phyloP scores from a whole-genome alignment of 176 grass and related monocot genomes.

The Aegilops umbellulata region DNA sequence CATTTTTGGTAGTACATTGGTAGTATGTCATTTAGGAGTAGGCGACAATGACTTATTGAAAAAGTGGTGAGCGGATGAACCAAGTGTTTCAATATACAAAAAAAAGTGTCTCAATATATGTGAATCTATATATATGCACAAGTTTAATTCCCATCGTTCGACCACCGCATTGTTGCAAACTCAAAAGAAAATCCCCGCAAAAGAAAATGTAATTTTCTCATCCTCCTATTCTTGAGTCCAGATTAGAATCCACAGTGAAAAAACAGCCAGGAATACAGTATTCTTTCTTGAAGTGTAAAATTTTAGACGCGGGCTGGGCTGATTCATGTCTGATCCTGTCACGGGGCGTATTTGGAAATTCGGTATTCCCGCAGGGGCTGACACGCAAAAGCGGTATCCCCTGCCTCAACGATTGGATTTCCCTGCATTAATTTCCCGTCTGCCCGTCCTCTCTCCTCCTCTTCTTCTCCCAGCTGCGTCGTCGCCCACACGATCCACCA shows the following conservation, averaged over 20 bases:
- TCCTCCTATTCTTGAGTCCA: neutral
- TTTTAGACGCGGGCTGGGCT: neutral
- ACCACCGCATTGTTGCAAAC: neutral
- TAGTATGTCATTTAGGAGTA: too few relatives aligned
- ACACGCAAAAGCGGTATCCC: conserved; percentile 22
- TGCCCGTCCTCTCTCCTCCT: neutral
- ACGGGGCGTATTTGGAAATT: neutral
- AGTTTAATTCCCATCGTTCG: neutral
- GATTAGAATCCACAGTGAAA: neutral
- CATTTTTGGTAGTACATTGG: too few relatives aligned
- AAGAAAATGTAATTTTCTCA: neutral
- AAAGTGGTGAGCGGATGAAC: neutral
- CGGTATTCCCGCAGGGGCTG: neutral
- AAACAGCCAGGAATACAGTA: neutral
- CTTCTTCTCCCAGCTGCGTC: conserved; percentile 25
- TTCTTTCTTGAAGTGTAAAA: too few relatives aligned
- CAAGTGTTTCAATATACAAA: too few relatives aligned
- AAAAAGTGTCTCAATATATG: too few relatives aligned
- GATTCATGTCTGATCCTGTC: neutral
- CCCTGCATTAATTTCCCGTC: conserved; percentile 19
- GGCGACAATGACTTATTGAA: neutral
- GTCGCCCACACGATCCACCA: conserved; percentile 42
- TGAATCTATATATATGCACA: too few relatives aligned
- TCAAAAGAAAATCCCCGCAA: neutral
- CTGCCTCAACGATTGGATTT: neutral